These are phyloP conservation scores for Marasmius tenuissimus DNA, from an alignment of 1,284 basidiomycete genomes.

Conservation along the genomic window DNA sequence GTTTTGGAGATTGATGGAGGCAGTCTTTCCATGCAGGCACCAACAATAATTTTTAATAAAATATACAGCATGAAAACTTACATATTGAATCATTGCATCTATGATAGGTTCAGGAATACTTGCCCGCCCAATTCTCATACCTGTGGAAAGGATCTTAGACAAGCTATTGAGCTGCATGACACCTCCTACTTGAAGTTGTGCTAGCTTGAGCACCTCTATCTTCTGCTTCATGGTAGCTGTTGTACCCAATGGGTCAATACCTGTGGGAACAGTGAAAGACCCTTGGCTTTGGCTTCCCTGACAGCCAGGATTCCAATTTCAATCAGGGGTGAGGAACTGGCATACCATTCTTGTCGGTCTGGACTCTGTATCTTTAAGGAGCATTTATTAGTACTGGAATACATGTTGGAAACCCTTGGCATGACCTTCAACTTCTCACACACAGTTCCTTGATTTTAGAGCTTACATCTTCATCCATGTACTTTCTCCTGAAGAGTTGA, in stretches of 20 bases:
- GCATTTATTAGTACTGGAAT: background rate
- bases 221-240: constrained; percentile 58
- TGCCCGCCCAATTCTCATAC: constrained; percentile 21
- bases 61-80: background rate
- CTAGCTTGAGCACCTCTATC: constrained; percentile 56
- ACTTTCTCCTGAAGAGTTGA: constrained; percentile 63
- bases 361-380: background rate
- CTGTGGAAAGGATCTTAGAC: constrained; percentile 60
- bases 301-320: constrained; percentile 59
- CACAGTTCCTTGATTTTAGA: background rate
- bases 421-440: constrained; percentile 64
- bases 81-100: constrained; percentile 7
- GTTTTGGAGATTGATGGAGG: constrained; percentile 84
- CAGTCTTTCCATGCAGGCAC: no score
- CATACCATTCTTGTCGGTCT: background rate
- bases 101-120: constrained; percentile 9
- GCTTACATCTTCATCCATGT: constrained; percentile 53
- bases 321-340: constrained; percentile 10
- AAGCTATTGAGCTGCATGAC: constrained; percentile 61
- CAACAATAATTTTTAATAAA: background rate
- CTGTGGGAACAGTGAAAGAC: constrained; percentile 57
- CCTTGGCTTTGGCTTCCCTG: constrained; percentile 57
- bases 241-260: constrained; percentile 62
- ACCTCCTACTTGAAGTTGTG: constrained; percentile 42
- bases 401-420: background rate